Evolutionary conservation across 805 yeast species (phyloP), one percentile per base, ranked within the genome.

Genomic region (Wickerhamomyces tratensis): DNA sequence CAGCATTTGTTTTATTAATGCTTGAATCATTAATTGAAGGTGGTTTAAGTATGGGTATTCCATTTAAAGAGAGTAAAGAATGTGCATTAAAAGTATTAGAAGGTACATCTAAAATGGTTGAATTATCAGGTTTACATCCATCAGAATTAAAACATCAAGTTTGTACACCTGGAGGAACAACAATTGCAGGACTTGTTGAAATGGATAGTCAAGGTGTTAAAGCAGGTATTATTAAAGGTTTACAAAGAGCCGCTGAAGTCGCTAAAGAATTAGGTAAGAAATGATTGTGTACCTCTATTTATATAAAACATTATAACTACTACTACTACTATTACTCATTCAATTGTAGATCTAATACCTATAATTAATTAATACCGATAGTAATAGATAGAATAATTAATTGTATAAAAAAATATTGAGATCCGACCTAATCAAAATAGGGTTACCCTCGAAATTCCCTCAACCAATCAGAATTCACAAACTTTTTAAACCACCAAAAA

Each of bases 101-200:
- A 61, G 98, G 98, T 25, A 85, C 97, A 12, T 91, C 93, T 13
- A 80, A 79, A 63, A 85, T 93, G 96, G 89, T 82, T 1, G 74
- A 81, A 48, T 76, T 77, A 50, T 80, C 88, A 10, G 88, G 86
- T 4, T 77, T 72, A 37, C 96, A 91, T 57, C 98, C 98, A 10
- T 91, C 93, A 15, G 86, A 76, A 11, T 72, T 93, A 59, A 86
- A 86, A 59, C 79, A 84, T 59, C 82, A 80, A 53, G 93, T 93
- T 8, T 88, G 96, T 59, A 93, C 98, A 0, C 98, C 98, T 25
- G 98, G 93, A 30, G 98, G 98, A 33, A 89, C 97, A 40, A 93
- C 98, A 5, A 93, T 93, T 59, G 95, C 95, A 9, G 98, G 98
- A 0, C 68, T 93, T 45, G 73, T 91, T 62, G 86, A 80, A 49